Evolutionary conservation across 192 early-diverging fungal species (phyloP).

Genomic region (Funneliformis geosporum): DNA sequence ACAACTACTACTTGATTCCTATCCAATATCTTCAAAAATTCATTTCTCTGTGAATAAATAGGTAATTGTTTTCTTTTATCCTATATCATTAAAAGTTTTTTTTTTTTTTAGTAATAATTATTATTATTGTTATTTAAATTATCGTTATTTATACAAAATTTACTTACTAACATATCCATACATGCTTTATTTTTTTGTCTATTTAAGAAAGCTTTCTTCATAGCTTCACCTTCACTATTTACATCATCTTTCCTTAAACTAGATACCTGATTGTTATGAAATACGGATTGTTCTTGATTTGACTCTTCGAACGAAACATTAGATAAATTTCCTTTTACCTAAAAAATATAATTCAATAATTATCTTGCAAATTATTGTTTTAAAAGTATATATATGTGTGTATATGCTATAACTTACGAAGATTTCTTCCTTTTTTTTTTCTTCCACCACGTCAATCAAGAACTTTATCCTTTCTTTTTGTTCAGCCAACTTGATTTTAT

Average conservation of each 20-base stretch:
- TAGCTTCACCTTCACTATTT: neutral
- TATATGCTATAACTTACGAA: neutral
- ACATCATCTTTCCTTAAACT: neutral
- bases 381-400: too few species aligned
- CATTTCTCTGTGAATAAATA: constrained; percentile 56
- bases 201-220: neutral
- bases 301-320: neutral
- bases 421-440: neutral
- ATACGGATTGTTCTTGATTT: neutral
- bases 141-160: neutral
- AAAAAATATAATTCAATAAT: neutral
- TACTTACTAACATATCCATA: neutral
- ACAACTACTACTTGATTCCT: constrained; percentile 67
- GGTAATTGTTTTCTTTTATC: constrained; percentile 61
- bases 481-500: constrained; percentile 36
- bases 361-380: too few species aligned
- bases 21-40: constrained; percentile 53
- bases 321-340: neutral
- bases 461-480: constrained; percentile 38
- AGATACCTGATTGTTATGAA: neutral
- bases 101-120: neutral
- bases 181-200: neutral
- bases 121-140: neutral
- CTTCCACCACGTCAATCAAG: constrained; percentile 32
- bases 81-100: neutral